Conservation (phyloP, 2,329 filamentous ascomycete genomes). For the Colletotrichum brevisporum region DNA sequence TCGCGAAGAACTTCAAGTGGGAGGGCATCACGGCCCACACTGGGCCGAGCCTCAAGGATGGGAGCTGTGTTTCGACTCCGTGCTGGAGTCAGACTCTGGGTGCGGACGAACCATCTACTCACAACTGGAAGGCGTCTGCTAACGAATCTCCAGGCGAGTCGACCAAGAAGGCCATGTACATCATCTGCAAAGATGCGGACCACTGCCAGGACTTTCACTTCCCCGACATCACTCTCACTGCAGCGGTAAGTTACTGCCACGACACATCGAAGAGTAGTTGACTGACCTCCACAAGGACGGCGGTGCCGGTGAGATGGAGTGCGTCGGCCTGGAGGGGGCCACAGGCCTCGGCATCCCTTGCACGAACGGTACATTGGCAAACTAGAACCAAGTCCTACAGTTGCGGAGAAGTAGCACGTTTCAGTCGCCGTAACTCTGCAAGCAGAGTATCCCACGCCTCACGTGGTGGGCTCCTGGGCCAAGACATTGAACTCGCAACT, state of each 20-base stretch:
- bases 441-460: too few species aligned
- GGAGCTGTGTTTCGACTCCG: conserved; percentile 14
- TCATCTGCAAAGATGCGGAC: conserved; percentile 29
- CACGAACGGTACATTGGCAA: conserved; percentile 24
- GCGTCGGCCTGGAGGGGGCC: conserved; percentile 18
- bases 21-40: conserved; percentile 26
- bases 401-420: too few species aligned
- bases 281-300: conserved; percentile 12
- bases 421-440: too few species aligned
- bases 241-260: conserved; percentile 11
- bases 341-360: conserved; percentile 24
- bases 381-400: neutral
- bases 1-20: conserved; percentile 29
- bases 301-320: conserved; percentile 21
- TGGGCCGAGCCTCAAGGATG: conserved; percentile 11
- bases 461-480: too few species aligned
- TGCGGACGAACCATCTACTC: neutral
- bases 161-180: conserved; percentile 22
- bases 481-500: too few species aligned
- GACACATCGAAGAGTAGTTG: too few species aligned
- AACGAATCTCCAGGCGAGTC: neutral
- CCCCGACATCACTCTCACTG: conserved; percentile 13
- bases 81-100: conserved; percentile 32
- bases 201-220: conserved; percentile 31
- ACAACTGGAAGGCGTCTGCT: neutral